Evolutionary conservation across 2,329 filamentous ascomycete genomes (phyloP).

Genomic region (Hypomyces rosellus): DNA sequence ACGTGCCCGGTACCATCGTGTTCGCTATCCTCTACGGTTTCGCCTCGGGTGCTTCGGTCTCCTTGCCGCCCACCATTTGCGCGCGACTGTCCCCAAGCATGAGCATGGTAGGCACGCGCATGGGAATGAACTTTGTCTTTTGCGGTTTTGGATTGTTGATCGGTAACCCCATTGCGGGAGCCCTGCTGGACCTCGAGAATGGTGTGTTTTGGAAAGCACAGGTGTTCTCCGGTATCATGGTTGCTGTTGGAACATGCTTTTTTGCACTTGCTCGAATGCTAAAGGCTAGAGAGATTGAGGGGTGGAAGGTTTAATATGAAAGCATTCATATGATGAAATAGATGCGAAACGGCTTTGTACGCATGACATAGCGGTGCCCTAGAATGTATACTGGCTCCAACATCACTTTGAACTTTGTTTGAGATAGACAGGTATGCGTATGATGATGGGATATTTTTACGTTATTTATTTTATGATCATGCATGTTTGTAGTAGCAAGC

Average conservation of each 20-base stretch:
- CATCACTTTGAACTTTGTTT: no score
- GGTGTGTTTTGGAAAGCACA: background rate
- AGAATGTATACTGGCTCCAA: no score
- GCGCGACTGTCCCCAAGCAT: background rate
- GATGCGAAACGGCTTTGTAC: no score
- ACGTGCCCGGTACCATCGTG: background rate
- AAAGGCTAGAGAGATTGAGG: background rate
- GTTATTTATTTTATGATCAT: no score
- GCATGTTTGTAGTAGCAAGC: no score
- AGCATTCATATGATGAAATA: no score
- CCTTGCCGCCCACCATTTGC: background rate
- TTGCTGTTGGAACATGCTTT: background rate
- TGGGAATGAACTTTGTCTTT: constrained; percentile 6
- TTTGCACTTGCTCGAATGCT: background rate
- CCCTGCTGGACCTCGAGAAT: background rate
- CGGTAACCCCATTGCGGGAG: constrained; percentile 6
- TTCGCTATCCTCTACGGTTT: constrained; percentile 5
- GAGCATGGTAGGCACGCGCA: background rate
- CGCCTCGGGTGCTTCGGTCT: constrained; percentile 1
- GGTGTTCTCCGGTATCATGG: background rate
- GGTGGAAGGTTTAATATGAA: background rate
- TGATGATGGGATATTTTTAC: no score
- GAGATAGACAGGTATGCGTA: no score
- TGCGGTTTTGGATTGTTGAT: background rate
- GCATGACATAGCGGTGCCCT: no score